Conservation (phyloP, 1,139 yeast genomes). For the Geotrichum aggregatum region DNA sequence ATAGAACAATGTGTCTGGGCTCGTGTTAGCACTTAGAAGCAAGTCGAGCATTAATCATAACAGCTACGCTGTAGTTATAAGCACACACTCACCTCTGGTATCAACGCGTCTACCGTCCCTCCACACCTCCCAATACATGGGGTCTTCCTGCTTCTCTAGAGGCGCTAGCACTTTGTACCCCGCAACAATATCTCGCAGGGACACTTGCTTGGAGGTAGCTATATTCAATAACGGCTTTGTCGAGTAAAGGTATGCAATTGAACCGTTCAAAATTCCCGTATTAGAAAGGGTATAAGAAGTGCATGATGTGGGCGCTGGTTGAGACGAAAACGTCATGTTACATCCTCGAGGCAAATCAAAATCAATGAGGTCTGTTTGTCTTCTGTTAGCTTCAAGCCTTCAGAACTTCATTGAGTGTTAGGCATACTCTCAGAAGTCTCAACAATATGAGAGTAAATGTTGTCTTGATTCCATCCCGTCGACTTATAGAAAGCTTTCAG, state of each 20-base stretch:
- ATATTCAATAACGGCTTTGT: constrained; percentile 54
- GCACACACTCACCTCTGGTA: constrained; percentile 19
- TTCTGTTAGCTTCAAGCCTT: neutral
- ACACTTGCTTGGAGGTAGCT: constrained; percentile 50
- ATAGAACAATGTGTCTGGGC: constrained; percentile 47
- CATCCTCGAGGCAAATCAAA: constrained; percentile 71
- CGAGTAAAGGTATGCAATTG: constrained; percentile 76
- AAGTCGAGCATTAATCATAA: neutral
- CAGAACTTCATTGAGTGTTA: too few relatives aligned
- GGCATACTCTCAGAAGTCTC: constrained; percentile 58
- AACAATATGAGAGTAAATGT: constrained; percentile 66
- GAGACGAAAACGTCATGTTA: constrained; percentile 65
- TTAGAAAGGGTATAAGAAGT: constrained; percentile 72
- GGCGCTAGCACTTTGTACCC: constrained; percentile 67
- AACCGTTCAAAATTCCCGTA: constrained; percentile 67
- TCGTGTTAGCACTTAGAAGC: too few relatives aligned
- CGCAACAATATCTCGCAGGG: constrained; percentile 67
- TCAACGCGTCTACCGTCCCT: constrained; percentile 38
- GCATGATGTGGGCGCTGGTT: constrained; percentile 66
- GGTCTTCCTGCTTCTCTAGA: constrained; percentile 27
- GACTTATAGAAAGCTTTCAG: constrained; percentile 63
- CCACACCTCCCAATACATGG: constrained; percentile 34
- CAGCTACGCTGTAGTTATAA: constrained; percentile 9
- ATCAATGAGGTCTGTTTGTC: constrained; percentile 50
- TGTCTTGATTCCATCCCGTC: constrained; percentile 74